phyloP scores from a whole-genome alignment of 768 basidiomycete species.

The Tricholoma bakamatsutake region DNA sequence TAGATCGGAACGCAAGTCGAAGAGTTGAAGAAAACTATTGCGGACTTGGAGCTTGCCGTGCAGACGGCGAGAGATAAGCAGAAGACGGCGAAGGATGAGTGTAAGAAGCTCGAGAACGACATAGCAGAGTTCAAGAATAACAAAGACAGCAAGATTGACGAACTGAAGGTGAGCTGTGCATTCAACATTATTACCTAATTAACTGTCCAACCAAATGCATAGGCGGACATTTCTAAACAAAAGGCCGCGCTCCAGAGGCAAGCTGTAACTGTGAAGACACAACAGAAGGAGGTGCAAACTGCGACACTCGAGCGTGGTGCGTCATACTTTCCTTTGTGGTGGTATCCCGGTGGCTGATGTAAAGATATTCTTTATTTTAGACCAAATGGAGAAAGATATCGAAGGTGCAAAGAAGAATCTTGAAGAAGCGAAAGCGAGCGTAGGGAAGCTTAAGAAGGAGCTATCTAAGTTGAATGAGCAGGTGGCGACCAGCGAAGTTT shows the following conservation, averaged over 20 bases:
- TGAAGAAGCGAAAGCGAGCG: constrained; percentile 36
- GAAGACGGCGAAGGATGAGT: constrained; percentile 66
- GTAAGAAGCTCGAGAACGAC: constrained; percentile 87
- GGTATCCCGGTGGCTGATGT: background rate
- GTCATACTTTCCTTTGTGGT: constrained; percentile 15
- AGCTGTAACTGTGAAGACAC: constrained; percentile 71
- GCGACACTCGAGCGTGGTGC: constrained; percentile 82
- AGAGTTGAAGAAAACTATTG: constrained; percentile 57
- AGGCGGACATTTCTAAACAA: constrained; percentile 77
- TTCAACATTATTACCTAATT: background rate
- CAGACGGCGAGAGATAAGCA: constrained; percentile 71
- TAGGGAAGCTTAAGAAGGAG: constrained; percentile 55
- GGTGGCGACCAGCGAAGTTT: constrained; percentile 40
- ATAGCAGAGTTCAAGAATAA: constrained; percentile 99
- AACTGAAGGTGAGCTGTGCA: constrained; percentile 66
- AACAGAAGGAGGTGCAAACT: constrained; percentile 88
- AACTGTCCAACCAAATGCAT: background rate
- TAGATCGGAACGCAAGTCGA: constrained; percentile 83
- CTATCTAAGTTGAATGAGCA: constrained; percentile 52
- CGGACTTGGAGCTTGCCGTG: constrained; percentile 50
- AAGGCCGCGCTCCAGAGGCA: constrained; percentile 81
- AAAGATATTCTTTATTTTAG: constrained; percentile 29
- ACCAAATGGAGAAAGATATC: constrained; percentile 79
- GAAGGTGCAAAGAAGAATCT: constrained; percentile 39
- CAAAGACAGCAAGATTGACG: constrained; percentile 93